phyloP scores from a whole-genome alignment of 1,284 basidiomycete genomes.

The Sporisorium graminicola region DNA sequence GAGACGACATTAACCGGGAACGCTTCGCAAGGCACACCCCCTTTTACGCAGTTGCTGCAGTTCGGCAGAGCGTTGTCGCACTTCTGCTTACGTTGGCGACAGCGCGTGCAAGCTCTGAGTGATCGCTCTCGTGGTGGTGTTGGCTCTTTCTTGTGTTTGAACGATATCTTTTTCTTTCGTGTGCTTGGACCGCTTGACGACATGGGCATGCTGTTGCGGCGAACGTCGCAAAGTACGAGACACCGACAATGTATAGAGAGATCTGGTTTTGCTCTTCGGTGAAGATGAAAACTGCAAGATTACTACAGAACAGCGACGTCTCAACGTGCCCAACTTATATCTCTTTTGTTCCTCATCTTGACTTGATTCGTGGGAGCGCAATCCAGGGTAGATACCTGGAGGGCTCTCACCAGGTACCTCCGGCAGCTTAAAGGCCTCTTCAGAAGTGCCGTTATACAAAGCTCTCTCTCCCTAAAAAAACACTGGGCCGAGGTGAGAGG shows the following conservation, averaged over 20 bases:
- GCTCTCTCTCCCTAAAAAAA: not conserved
- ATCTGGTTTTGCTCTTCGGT: no score
- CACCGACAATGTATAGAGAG: not conserved
- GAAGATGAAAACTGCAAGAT: not conserved
- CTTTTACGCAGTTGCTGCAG: conserved; percentile 49
- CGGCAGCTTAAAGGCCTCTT: not conserved
- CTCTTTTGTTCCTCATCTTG: not conserved
- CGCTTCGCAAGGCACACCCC: conserved; percentile 33
- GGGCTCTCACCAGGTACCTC: not conserved
- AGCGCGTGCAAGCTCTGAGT: conserved; percentile 44
- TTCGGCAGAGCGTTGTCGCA: conserved; percentile 46
- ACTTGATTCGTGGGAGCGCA: not conserved
- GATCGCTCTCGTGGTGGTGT: conserved; percentile 24
- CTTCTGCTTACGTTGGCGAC: conserved; percentile 45
- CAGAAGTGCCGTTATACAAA: not conserved
- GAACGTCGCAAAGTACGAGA: not conserved
- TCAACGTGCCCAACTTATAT: conserved; percentile 14
- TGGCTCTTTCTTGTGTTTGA: not conserved
- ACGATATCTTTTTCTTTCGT: not conserved
- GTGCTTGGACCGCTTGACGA: conserved; percentile 9
- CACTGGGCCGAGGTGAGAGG: not conserved
- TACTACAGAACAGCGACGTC: not conserved
- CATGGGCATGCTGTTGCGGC: conserved; percentile 5
- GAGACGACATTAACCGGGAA: conserved; percentile 32
- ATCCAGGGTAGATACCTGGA: not conserved